phyloP scores from a whole-genome alignment of 768 basidiomycete species.

The Tricholoma bakamatsutake region DNA sequence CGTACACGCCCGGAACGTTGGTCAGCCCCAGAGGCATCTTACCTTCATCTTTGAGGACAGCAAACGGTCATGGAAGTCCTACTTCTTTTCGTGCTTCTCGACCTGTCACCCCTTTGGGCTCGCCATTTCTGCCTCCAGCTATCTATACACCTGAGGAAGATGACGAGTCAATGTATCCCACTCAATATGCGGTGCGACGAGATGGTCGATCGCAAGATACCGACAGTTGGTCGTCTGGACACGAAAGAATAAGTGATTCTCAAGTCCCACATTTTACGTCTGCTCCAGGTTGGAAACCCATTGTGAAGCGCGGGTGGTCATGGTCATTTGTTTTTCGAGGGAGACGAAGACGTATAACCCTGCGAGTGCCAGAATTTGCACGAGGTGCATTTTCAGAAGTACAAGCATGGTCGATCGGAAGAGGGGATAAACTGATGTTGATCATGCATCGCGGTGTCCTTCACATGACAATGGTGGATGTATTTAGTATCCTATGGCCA shows the following conservation, averaged over 20 bases:
- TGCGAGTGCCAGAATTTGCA: constrained; percentile 33
- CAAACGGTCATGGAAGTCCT: constrained; percentile 27
- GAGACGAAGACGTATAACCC: constrained; percentile 46
- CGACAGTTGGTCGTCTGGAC: constrained; percentile 31
- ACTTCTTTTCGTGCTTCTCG: constrained; percentile 35
- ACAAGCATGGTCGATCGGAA: constrained; percentile 8
- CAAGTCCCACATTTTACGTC: constrained; percentile 32
- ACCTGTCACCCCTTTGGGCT: constrained; percentile 35
- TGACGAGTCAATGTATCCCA: constrained; percentile 44
- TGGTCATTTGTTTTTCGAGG: constrained; percentile 53
- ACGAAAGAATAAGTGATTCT: constrained; percentile 10
- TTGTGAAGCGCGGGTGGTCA: constrained; percentile 20
- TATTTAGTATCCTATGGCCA: constrained; percentile 32
- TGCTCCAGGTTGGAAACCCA: constrained; percentile 24
- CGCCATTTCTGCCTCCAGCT: constrained; percentile 32
- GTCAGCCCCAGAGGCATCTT: constrained; percentile 34
- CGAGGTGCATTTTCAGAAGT: background rate
- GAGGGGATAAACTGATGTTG: constrained; percentile 9
- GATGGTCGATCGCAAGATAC: constrained; percentile 28
- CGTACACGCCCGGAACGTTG: constrained; percentile 28
- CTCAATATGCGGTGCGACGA: constrained; percentile 40
- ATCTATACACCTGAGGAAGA: constrained; percentile 36
- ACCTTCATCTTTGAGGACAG: constrained; percentile 35
- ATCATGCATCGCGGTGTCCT: constrained; percentile 24
- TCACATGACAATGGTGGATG: constrained; percentile 33